A percentile compares a stretch with the other conserved stretches of the same genome.
Evolutionary conservation across 2,329 filamentous ascomycete genomes (phyloP).

Genomic region (Leptographium galeiforme): DNA sequence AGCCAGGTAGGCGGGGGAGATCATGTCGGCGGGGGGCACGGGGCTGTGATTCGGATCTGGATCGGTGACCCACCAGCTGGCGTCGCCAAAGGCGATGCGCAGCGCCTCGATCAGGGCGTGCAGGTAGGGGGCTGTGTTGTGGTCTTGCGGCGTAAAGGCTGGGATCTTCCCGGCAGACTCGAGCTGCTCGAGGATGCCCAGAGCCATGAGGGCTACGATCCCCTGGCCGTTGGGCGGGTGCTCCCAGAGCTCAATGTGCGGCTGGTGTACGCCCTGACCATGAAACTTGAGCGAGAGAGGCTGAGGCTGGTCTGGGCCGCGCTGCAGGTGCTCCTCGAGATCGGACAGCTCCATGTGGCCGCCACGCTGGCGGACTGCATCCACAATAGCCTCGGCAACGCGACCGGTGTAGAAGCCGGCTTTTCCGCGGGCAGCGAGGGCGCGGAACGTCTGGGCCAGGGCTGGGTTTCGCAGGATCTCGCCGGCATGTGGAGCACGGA

Average conservation of each 20-base stretch:
- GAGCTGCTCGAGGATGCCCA: conserved; percentile 81
- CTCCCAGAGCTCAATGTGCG: conserved; percentile 71
- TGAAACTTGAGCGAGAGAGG: conserved; percentile 68
- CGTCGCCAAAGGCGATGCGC: conserved; percentile 82
- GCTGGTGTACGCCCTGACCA: conserved; percentile 22
- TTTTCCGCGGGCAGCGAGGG: conserved; percentile 69
- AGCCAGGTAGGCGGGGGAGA: conserved; percentile 62
- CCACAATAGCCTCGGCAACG: conserved; percentile 68
- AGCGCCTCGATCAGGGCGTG: conserved; percentile 86
- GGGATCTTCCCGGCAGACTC: conserved; percentile 64
- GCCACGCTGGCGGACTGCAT: conserved; percentile 61
- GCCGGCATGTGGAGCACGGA: conserved; percentile 61
- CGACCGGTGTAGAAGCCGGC: conserved; percentile 81
- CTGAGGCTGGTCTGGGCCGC: conserved; percentile 62
- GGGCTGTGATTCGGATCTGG: conserved; percentile 46
- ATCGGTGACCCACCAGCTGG: conserved; percentile 79
- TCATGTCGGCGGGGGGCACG: conserved; percentile 56
- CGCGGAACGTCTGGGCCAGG: conserved; percentile 67
- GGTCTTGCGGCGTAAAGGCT: conserved; percentile 52
- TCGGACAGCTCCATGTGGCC: conserved; percentile 71
- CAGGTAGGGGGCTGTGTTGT: conserved; percentile 70
- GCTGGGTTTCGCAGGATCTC: conserved; percentile 82
- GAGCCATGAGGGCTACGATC: conserved; percentile 84
- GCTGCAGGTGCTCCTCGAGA: conserved; percentile 56
- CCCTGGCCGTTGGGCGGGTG: conserved; percentile 95